Conservation (phyloP, 768 basidiomycete species). For the Phanerochaete sordida region DNA sequence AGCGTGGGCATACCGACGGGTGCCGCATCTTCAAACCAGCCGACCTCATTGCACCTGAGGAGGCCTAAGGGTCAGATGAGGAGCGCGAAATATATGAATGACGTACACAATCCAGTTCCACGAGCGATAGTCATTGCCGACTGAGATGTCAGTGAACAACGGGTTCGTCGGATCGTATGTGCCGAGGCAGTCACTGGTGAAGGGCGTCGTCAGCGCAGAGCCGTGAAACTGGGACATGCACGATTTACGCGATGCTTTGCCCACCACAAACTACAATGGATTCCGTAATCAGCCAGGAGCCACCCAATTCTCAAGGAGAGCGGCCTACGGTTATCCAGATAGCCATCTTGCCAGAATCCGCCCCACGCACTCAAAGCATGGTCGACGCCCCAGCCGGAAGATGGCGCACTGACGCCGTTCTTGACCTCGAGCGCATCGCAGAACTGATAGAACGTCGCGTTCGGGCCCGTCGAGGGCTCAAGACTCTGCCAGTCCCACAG, state of each 20-base stretch:
- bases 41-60: conserved; percentile 62
- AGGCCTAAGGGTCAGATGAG: conserved; percentile 26
- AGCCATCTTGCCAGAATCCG: conserved; percentile 43
- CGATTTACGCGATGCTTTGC: neutral
- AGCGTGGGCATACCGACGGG: conserved; percentile 34
- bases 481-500: conserved; percentile 64
- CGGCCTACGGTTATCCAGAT: conserved; percentile 18
- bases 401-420: conserved; percentile 42
- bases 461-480: conserved; percentile 43
- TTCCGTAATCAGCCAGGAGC: neutral
- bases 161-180: conserved; percentile 34
- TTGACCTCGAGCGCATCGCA: conserved; percentile 63
- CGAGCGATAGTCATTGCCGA: conserved; percentile 56
- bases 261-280: neutral
- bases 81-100: neutral
- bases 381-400: conserved; percentile 53
- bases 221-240: neutral
- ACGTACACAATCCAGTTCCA: conserved; percentile 70
- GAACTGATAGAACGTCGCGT: conserved; percentile 47
- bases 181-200: conserved; percentile 34
- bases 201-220: neutral
- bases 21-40: conserved; percentile 38
- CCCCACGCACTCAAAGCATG: conserved; percentile 56
- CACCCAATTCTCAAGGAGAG: neutral
- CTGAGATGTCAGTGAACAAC: conserved; percentile 50